Base-by-base conservation (phyloP, 331 rosid species). In the Rhamnella rubrinervis region DNA sequence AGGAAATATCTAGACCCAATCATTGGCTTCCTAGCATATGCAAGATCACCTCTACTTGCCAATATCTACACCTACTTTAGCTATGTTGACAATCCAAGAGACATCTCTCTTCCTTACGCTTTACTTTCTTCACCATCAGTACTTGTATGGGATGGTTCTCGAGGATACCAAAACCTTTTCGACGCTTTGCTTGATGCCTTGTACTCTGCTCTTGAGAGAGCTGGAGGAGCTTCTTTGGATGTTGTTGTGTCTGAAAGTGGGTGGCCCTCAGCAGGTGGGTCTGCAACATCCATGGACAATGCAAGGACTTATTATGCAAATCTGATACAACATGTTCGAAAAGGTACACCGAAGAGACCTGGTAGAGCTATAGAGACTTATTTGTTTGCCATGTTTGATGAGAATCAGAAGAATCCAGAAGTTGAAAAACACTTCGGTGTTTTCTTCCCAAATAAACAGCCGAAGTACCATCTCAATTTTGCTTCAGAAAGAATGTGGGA, bases 161-260 rank as follows among this genome's bases (percentile, higher is more conserved):
- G 66, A n/a, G 82, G 79, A 6, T 89, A 89, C 64, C 82, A 81
- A 46, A 89, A 87, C 65, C 65, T 87, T 35, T 89, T 89, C 74
- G 90, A 86, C 66, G 96, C 92, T 3, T 81, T 89, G 82, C 26
- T 89, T 63, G 92, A 89, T 64, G 6, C 83, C 0, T 53, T 89
- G 38, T 80, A 83, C 64, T 85, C 91, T 1, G 85, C 91, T 0
- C 66, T 89, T 15, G 96, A 89, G 61, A 74, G 75, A 23, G 82
- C 85, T 0, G 26, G 72, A 38, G 89, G 87, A 10, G 90, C 83
- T 55, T 68, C 74, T n/a, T 76, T 89, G 23, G 73, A 74, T 65
- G 89, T 87, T 21, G 92, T 89, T 3, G 90, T 89, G 2, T 87
- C 92, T 0, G 92, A 89, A 66, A 86, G 83, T 26, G 96, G 92